These are phyloP conservation scores for Rhodotorula graminis DNA, from an alignment of 768 basidiomycete genomes.

Conservation along the genomic window DNA sequence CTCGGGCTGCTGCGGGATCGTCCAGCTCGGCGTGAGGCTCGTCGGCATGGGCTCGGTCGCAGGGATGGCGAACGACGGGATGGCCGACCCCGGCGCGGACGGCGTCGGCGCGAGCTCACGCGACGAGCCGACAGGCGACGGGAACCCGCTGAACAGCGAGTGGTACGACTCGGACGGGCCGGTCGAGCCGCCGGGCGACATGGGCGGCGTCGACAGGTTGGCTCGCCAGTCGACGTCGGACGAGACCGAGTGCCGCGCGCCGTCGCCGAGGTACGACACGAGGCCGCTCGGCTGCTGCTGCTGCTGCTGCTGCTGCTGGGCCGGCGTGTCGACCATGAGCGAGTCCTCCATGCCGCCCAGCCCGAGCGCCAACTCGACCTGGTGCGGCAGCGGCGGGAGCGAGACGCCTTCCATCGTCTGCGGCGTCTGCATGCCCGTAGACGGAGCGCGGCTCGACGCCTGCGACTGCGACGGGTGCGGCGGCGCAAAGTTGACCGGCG, in stretches of 20 bases:
- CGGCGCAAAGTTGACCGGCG: not conserved
- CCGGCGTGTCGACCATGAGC: not conserved
- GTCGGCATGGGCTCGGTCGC: conserved; percentile 22
- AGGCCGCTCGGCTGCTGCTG: not conserved
- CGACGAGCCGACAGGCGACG: conserved; percentile 8
- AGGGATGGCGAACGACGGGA: conserved; percentile 30
- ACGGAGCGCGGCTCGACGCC: no score
- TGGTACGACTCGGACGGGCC: conserved; percentile 23
- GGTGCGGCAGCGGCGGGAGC: not conserved
- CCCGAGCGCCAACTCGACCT: conserved; percentile 11
- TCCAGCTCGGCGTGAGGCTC: conserved; percentile 19
- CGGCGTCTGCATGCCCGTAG: not conserved
- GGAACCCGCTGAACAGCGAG: conserved; percentile 21
- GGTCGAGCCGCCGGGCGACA: conserved; percentile 27
- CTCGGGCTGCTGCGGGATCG: conserved; percentile 21
- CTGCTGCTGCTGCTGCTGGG: not conserved
- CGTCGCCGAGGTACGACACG: not conserved
- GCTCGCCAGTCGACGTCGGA: conserved; percentile 21
- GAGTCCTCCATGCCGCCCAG: conserved; percentile 14
- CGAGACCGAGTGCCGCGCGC: not conserved
- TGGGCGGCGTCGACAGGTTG: conserved; percentile 18
- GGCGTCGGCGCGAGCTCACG: not conserved
- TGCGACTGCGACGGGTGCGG: not conserved
- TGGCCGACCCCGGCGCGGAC: no score
- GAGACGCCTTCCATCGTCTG: not conserved